Evolutionary conservation across 2,329 filamentous ascomycete species (phyloP).

Genomic region (Pseudogymnoascus sp.): DNA sequence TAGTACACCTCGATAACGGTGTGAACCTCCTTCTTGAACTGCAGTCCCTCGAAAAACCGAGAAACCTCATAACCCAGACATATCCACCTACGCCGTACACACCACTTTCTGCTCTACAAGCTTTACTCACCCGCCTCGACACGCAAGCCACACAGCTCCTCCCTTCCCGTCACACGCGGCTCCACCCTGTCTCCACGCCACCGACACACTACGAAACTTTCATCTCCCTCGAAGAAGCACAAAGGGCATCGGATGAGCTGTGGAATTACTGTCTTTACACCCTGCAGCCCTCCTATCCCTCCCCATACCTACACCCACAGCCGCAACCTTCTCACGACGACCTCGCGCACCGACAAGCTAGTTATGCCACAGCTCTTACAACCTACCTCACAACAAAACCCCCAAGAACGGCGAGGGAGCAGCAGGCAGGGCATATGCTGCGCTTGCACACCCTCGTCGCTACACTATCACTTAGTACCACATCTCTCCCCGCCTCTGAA

Average conservation of each 20-base stretch:
- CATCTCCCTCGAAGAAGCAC: background rate
- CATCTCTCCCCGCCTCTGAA: background rate
- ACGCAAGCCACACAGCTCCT: background rate
- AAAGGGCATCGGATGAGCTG: background rate
- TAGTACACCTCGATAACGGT: constrained; percentile 36
- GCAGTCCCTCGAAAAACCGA: background rate
- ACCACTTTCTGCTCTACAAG: background rate
- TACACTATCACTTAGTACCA: background rate
- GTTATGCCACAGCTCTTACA: background rate
- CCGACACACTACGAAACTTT: background rate
- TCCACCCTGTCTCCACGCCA: background rate
- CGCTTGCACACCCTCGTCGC: background rate
- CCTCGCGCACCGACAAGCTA: background rate
- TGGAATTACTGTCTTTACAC: background rate
- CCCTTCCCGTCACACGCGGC: background rate
- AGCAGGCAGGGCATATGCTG: background rate
- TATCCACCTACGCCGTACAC: background rate
- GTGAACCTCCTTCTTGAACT: constrained; percentile 31
- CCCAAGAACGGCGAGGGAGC: background rate
- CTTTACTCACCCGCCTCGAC: background rate
- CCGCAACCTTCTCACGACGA: background rate
- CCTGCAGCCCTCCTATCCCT: background rate
- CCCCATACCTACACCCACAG: background rate
- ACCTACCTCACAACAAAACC: background rate
- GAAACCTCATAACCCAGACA: background rate